Percentiles rank a stretch among this genome's conserved stretches.
Evolutionary conservation across 2,329 filamentous ascomycete genomes (phyloP).

Genomic region (Juglanconis oblonga): DNA sequence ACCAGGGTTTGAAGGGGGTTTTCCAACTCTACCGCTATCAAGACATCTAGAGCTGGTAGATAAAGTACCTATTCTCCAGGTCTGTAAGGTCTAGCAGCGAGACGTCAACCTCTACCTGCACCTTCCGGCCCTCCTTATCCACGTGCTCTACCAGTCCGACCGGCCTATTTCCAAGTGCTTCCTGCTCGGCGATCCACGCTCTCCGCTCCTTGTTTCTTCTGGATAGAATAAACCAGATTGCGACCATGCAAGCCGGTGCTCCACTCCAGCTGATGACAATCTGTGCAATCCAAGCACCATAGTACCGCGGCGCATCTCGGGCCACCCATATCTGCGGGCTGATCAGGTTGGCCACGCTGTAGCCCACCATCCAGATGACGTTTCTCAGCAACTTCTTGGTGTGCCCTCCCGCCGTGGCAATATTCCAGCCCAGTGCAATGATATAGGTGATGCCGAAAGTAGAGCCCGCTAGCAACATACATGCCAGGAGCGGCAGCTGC

Average conservation of each 20-base stretch:
- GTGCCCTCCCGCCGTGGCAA: constrained; percentile 30
- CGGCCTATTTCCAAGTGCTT: constrained; percentile 19
- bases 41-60: constrained; percentile 28
- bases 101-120: constrained; percentile 32
- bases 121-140: constrained; percentile 28
- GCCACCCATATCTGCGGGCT: constrained; percentile 30
- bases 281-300: constrained; percentile 30
- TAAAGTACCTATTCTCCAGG: constrained; percentile 36
- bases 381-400: constrained; percentile 31
- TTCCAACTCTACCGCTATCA: too few relatives aligned
- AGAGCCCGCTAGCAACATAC: constrained; percentile 28
- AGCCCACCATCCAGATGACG: constrained; percentile 29
- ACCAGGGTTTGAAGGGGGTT: too few relatives aligned
- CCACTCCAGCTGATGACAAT: constrained; percentile 33
- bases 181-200: constrained; percentile 26
- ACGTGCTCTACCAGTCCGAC: constrained; percentile 25
- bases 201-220: constrained; percentile 29
- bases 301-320: constrained; percentile 28
- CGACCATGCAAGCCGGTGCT: constrained; percentile 31
- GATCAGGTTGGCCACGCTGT: constrained; percentile 27
- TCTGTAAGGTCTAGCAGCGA: constrained; percentile 37
- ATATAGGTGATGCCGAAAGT: constrained; percentile 35
- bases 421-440: constrained; percentile 35
- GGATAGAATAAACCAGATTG: constrained; percentile 31
- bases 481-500: constrained; percentile 29